Conservation (phyloP, 2,329 filamentous ascomycete genomes). For the Diplodia intermedia region DNA sequence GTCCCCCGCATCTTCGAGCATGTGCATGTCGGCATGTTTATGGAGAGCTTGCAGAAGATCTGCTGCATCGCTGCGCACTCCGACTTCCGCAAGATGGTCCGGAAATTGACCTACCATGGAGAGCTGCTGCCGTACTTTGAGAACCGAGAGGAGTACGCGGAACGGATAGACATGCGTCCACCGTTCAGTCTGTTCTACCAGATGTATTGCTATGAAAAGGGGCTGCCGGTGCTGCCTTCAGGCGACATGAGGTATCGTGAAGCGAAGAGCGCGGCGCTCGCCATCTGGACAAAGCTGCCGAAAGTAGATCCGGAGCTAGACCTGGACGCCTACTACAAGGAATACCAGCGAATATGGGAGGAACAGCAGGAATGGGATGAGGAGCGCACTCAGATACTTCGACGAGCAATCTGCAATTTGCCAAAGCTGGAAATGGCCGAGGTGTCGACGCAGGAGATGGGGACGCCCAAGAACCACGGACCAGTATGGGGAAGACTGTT, state of each 20-base stretch:
- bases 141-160: constrained; percentile 25
- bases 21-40: constrained; percentile 38
- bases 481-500: constrained; percentile 26
- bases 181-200: constrained; percentile 29
- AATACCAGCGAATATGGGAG: constrained; percentile 16
- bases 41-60: constrained; percentile 36
- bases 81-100: constrained; percentile 38
- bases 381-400: constrained; percentile 1
- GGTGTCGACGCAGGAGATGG: constrained; percentile 13
- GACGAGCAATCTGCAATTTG: constrained; percentile 17
- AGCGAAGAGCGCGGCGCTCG: background rate
- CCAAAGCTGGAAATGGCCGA: constrained; percentile 20
- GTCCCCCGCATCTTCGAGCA: constrained; percentile 38
- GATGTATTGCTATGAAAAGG: constrained; percentile 35
- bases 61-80: constrained; percentile 35
- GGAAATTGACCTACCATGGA: constrained; percentile 38
- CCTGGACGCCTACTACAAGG: constrained; percentile 7
- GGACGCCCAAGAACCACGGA: constrained; percentile 16
- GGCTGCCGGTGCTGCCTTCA: constrained; percentile 13
- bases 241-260: constrained; percentile 21
- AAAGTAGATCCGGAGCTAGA: constrained; percentile 18
- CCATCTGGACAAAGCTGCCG: constrained; percentile 14
- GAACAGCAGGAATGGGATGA: constrained; percentile 32
- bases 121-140: constrained; percentile 39
- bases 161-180: constrained; percentile 31